Evolutionary conservation across 1,284 basidiomycete species (phyloP).

Genomic region (Phaffia rhodozyma): DNA sequence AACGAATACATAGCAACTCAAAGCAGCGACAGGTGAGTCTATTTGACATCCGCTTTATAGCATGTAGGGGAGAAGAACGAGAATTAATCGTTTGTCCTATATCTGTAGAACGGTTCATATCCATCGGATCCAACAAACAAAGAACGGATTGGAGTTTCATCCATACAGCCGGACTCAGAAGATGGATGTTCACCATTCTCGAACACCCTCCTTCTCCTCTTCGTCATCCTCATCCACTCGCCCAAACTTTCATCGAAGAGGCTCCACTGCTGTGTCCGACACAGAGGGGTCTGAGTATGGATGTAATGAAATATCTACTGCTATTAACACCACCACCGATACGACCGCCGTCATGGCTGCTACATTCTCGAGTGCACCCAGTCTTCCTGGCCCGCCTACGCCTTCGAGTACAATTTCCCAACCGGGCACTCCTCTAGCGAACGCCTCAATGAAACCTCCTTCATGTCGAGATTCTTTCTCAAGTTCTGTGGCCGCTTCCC

Average conservation of each 20-base stretch:
- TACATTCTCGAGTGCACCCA: background rate
- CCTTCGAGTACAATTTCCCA: slow-evolving; percentile 21
- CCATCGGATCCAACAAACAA: slow-evolving; percentile 62
- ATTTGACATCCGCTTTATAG: background rate
- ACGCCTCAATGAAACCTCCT: slow-evolving; percentile 35
- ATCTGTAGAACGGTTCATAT: slow-evolving; percentile 61
- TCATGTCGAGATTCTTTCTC: slow-evolving; percentile 82
- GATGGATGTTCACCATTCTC: slow-evolving; percentile 35
- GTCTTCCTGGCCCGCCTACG: slow-evolving; percentile 6
- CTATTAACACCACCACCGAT: slow-evolving; percentile 39
- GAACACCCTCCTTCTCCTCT: slow-evolving; percentile 33
- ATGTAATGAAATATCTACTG: slow-evolving; percentile 36
- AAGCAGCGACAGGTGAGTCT: slow-evolving; percentile 60
- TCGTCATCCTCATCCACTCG: slow-evolving; percentile 28
- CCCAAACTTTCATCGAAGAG: slow-evolving; percentile 50
- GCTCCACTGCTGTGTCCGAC: slow-evolving; percentile 57
- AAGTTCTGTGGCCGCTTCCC: slow-evolving; percentile 36
- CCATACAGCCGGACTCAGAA: slow-evolving; percentile 33
- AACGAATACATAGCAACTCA: slow-evolving; percentile 93
- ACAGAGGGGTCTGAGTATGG: slow-evolving; percentile 48
- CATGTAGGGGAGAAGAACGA: slow-evolving; percentile 5
- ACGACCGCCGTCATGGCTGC: background rate
- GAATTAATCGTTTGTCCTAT: background rate
- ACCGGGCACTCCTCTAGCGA: slow-evolving; percentile 28
- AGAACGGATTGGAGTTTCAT: slow-evolving; percentile 70